phyloP scores from a whole-genome alignment of 192 early-diverging fungal genomes.

The Coemansia sp. region DNA sequence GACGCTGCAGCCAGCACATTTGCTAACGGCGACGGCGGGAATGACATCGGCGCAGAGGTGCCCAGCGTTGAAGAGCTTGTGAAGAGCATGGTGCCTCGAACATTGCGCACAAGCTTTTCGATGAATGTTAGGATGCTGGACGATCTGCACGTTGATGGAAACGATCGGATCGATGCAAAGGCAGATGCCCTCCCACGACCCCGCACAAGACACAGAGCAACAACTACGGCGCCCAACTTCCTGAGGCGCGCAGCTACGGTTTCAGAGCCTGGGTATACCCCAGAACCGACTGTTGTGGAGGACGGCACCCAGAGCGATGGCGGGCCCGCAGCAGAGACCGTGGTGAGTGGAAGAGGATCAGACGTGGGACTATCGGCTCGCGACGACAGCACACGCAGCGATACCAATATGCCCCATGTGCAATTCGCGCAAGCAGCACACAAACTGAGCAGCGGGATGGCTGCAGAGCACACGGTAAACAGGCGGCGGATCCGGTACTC shows the following conservation, averaged over 20 bases:
- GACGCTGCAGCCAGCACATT: not conserved
- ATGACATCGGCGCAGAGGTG: constrained; percentile 19
- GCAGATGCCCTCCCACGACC: constrained; percentile 43
- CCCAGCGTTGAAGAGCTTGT: constrained; percentile 15
- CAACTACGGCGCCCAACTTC: constrained; percentile 22
- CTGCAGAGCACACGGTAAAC: not conserved
- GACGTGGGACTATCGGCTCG: not conserved
- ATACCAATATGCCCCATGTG: not conserved
- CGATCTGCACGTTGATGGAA: constrained; percentile 26
- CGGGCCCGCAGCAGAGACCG: not conserved
- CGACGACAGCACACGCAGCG: not conserved
- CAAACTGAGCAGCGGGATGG: not conserved
- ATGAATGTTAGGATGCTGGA: constrained; percentile 37
- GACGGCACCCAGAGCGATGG: constrained; percentile 24
- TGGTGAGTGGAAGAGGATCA: not conserved
- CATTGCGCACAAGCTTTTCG: constrained; percentile 39
- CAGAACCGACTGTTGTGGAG: not conserved
- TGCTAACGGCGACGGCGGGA: not conserved
- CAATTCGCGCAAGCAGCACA: not conserved
- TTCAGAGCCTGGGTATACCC: not conserved
- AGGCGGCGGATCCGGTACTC: constrained; percentile 53
- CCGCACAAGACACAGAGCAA: constrained; percentile 25
- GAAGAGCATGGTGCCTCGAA: constrained; percentile 11
- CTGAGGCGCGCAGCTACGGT: constrained; percentile 26
- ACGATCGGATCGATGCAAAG: constrained; percentile 50